phyloP scores from a whole-genome alignment of 2,329 filamentous ascomycete genomes.

The Blastomyces parvus region DNA sequence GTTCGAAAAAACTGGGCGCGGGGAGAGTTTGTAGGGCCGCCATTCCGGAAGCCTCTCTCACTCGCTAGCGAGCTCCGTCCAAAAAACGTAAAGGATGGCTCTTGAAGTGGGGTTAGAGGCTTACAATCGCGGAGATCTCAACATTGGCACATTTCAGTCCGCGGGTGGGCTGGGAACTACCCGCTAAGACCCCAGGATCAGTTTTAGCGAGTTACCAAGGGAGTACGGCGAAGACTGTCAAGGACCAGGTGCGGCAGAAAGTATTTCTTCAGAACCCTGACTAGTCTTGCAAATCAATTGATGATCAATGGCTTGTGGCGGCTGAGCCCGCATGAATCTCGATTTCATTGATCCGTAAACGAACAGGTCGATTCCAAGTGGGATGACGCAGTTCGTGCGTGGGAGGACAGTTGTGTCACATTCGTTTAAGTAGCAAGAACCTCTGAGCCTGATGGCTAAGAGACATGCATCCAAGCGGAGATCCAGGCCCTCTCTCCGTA shows the following conservation, averaged over 20 bases:
- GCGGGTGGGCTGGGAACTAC: not conserved
- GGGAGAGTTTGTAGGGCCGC: not conserved
- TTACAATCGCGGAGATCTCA: not conserved
- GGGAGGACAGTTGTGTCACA: not conserved
- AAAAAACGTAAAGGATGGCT: not conserved
- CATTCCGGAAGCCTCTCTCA: not conserved
- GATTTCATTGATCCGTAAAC: not conserved
- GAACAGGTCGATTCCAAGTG: not conserved
- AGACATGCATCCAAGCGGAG: not conserved
- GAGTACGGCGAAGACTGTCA: not conserved
- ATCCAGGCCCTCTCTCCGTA: not conserved
- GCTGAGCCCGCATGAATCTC: not conserved
- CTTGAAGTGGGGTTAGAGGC: not conserved
- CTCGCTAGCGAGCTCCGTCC: not conserved
- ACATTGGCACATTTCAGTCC: not conserved
- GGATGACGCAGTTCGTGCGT: not conserved
- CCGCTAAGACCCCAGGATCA: not conserved
- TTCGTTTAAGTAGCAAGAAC: not conserved
- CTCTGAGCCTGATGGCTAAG: not conserved
- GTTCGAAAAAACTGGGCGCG: not conserved
- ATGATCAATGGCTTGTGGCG: conserved; percentile 4
- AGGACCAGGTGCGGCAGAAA: no score
- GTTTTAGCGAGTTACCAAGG: not conserved
- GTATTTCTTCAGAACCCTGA: not conserved
- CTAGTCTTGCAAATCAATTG: not conserved